Evolutionary conservation across 1,139 yeast genomes (phyloP).

Genomic region (Blastobotrys niveus): DNA sequence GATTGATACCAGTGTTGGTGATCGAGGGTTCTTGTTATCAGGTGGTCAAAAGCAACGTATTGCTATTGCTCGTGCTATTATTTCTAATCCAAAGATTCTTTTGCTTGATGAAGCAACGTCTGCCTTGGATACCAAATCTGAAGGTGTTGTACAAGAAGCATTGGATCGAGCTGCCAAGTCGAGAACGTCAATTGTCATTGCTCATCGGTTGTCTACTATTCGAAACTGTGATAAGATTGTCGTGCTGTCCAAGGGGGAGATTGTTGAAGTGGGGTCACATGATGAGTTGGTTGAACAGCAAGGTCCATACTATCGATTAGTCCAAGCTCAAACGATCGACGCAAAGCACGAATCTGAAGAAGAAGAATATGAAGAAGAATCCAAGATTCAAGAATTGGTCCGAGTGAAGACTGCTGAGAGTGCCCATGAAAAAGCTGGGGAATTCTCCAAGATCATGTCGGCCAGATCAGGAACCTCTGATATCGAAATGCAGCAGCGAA

Average conservation of each 20-base stretch:
- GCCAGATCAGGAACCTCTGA: conserved; percentile 13
- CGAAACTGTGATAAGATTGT: conserved; percentile 75
- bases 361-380: conserved; percentile 12
- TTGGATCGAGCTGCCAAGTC: conserved; percentile 55
- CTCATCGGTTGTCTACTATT: conserved; percentile 86
- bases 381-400: conserved; percentile 4
- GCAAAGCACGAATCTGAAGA: conserved; percentile 9
- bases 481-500: conserved; percentile 3
- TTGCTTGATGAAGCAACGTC: conserved; percentile 80
- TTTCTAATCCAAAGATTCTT: conserved; percentile 64
- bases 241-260: conserved; percentile 64
- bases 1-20: conserved; percentile 78
- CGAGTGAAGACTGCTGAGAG: conserved; percentile 6
- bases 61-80: conserved; percentile 75
- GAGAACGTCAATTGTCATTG: conserved; percentile 83
- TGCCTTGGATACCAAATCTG: conserved; percentile 81
- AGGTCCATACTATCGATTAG: conserved; percentile 16
- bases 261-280: conserved; percentile 80
- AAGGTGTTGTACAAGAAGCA: conserved; percentile 70
- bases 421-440: neutral
- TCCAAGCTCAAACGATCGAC: conserved; percentile 12
- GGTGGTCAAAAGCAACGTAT: conserved; percentile 86
- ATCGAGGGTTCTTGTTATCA: conserved; percentile 79
- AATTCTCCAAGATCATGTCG: conserved; percentile 12
- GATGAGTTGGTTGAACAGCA: conserved; percentile 56